A percentile compares a stretch with the other conserved stretches of the same genome.
Evolutionary conservation across 768 basidiomycete genomes (phyloP).

Genomic region (Phanerodontia chrysosporium): DNA sequence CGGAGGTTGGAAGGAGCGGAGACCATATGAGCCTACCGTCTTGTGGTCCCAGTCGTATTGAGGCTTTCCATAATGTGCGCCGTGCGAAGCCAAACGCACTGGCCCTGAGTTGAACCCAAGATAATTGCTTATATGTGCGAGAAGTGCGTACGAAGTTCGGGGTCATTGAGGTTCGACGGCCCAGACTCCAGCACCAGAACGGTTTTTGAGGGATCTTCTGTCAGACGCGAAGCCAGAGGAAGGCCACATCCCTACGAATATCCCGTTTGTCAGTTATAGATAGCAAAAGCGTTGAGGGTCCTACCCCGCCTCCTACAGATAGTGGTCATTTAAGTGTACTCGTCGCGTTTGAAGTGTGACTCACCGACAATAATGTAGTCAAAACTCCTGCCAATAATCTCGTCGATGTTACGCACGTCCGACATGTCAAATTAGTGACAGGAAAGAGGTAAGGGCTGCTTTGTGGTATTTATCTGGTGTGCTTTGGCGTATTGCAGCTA

Average conservation of each 20-base stretch:
- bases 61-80: conserved; percentile 2
- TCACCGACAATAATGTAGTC: conserved; percentile 9
- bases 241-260: conserved; percentile 11
- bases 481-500: no score
- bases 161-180: conserved; percentile 6
- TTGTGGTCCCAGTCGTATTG: conserved; percentile 6
- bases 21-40: not conserved
- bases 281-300: not conserved
- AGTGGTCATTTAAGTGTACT: not conserved
- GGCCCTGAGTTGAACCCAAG: not conserved
- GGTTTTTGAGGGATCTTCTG: conserved; percentile 19
- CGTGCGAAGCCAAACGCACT: conserved; percentile 11
- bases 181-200: conserved; percentile 22
- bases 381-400: no score
- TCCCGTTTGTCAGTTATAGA: not conserved
- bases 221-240: conserved; percentile 35
- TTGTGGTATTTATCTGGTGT: no score
- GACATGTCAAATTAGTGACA: no score
- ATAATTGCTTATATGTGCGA: not conserved
- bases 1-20: no score
- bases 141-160: not conserved
- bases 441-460: no score
- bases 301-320: not conserved
- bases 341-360: not conserved
- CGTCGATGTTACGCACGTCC: no score